These are phyloP conservation scores for Ustilago vetiveriae DNA, from an alignment of 1,284 basidiomycete genomes.

Conservation along the genomic window DNA sequence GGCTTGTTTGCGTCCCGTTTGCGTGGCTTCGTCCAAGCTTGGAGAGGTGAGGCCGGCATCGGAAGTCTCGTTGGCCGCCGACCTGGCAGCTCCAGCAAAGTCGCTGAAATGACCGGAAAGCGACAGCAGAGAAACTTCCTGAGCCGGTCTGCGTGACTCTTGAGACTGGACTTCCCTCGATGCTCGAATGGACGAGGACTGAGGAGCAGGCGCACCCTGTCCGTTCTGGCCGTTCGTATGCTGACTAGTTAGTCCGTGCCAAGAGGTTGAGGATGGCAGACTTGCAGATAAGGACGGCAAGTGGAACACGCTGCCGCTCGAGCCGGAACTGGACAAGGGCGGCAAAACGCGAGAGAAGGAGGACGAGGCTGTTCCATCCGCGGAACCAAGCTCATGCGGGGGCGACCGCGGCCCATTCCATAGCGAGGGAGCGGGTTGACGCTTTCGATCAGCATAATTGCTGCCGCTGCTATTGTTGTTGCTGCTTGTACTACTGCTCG, in stretches of 20 bases:
- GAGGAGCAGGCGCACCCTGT: background rate
- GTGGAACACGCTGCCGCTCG: conserved; percentile 28
- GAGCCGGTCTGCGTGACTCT: conserved; percentile 7
- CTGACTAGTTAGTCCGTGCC: conserved; percentile 17
- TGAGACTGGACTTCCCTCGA: conserved; percentile 7
- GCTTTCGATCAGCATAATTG: conserved; percentile 22
- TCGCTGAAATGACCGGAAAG: conserved; percentile 24
- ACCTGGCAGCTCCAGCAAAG: conserved; percentile 2
- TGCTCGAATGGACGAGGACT: conserved; percentile 7
- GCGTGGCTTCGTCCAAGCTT: conserved; percentile 10
- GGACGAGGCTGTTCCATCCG: conserved; percentile 11
- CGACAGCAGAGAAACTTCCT: conserved; percentile 21
- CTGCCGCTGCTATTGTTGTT: conserved; percentile 9
- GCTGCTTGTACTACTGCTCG: conserved; percentile 5
- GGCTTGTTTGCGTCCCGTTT: conserved; percentile 40
- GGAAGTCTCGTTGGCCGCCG: background rate
- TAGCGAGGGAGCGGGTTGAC: conserved; percentile 17
- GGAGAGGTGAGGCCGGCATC: conserved; percentile 19
- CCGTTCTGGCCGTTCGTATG: conserved; percentile 3
- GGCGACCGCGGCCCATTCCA: conserved; percentile 34
- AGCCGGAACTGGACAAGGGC: conserved; percentile 19
- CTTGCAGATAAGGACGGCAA: conserved; percentile 39
- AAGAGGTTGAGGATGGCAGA: conserved; percentile 27
- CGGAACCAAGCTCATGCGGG: conserved; percentile 31
- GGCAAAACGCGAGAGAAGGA: conserved; percentile 37